Base-by-base conservation (phyloP, 345 rosid species). In the Iberis pinnata region DNA sequence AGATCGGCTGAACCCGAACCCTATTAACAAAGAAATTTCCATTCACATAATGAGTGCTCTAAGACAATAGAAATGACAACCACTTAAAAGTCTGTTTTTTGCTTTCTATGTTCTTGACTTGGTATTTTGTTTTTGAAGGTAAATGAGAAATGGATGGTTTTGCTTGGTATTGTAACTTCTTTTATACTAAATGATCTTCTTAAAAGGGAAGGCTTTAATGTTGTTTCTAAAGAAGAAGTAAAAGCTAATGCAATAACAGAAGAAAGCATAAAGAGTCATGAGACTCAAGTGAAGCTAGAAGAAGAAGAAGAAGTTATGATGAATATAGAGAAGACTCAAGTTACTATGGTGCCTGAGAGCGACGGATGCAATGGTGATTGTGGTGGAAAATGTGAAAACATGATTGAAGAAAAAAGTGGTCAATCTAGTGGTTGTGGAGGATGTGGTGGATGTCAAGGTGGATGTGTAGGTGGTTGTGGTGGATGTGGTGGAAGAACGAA, bases 121-220 rank as follows among this genome's bases (percentile, higher is more conserved):
- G n/a, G n/a, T n/a, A n/a, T n/a, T n/a, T n/a, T n/a, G n/a, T n/a
- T n/a, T n/a, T n/a, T n/a, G n/a, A n/a, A 92, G 98, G 89, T 78
- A 14, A 77, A 74, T 49, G 92, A 88, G 67, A 68, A 72, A 39
- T 67, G 77, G 81, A 27, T 88, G 18, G 76, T 81, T 71, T 61
- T 83, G 68, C 82, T 81, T 19, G 75, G 68, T 55, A 20, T 83
- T 35, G 25, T 83, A 43, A 73, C 80, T 31, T 73, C 86, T 50
- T 88, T 88, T 60, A 80, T 92, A 72, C 67, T 92, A 63, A 54
- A 62, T 51, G 53, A 22, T 22, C 25, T 22, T 22, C 25, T 22
- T 22, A 22, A 22, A 6, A 22, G 6, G 25, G 25, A 22, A 22
- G 25, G 25, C 25, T 22, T 22, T 22, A 22, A 6, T 22, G 25